Conservation (phyloP, 1,284 basidiomycete genomes). For the Ceratobasidium theobromae region DNA sequence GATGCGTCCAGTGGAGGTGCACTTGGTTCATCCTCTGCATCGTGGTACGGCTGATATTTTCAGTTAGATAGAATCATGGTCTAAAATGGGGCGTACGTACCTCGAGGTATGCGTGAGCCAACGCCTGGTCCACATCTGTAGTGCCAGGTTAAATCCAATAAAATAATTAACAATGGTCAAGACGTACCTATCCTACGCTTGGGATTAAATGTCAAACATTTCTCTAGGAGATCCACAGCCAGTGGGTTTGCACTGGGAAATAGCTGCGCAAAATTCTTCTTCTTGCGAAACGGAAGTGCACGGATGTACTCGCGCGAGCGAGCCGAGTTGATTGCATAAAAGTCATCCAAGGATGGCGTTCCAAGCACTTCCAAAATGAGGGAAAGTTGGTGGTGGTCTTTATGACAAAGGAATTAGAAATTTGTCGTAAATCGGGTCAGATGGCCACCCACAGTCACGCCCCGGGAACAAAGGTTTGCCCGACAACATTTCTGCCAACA, state of each 20-base stretch:
- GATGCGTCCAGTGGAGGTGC: slow-evolving; percentile 78
- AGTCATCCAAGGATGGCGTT: slow-evolving; percentile 53
- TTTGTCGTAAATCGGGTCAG: slow-evolving; percentile 30
- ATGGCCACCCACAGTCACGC: slow-evolving; percentile 49
- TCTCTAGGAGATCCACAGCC: slow-evolving; percentile 88
- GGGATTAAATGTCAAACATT: slow-evolving; percentile 90
- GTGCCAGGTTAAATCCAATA: background rate
- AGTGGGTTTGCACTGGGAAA: slow-evolving; percentile 83
- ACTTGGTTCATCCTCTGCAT: slow-evolving; percentile 83
- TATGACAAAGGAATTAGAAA: slow-evolving; percentile 42
- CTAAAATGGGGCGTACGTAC: slow-evolving; percentile 44
- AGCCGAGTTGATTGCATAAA: slow-evolving; percentile 69
- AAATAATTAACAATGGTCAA: background rate
- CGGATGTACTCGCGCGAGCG: slow-evolving; percentile 91
- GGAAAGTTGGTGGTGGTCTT: slow-evolving; percentile 52
- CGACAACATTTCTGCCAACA: slow-evolving; percentile 90
- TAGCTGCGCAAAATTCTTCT: slow-evolving; percentile 70
- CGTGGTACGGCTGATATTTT: slow-evolving; percentile 73
- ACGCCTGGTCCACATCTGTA: slow-evolving; percentile 77
- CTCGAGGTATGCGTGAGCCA: slow-evolving; percentile 90
- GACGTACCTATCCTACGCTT: slow-evolving; percentile 68
- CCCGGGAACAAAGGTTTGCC: slow-evolving; percentile 91
- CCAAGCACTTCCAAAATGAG: slow-evolving; percentile 57
- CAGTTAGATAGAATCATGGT: background rate
- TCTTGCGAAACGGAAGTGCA: slow-evolving; percentile 87